These are phyloP conservation scores for Xylaria nigripes DNA, from an alignment of 495 filamentous ascomycete species.

Conservation along the genomic window DNA sequence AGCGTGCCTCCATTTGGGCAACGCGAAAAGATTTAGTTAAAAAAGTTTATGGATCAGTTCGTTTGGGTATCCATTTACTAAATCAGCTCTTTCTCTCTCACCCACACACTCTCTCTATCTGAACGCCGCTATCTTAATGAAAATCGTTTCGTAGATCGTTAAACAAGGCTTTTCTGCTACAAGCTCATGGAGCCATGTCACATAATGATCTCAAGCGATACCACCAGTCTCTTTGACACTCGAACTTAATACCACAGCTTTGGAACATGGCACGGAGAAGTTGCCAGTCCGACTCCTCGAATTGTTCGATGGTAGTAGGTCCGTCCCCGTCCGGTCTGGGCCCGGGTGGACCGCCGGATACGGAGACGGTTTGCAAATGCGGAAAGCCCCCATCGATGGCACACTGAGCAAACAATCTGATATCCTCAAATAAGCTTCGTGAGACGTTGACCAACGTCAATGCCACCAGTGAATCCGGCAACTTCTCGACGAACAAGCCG, in stretches of 20 bases:
- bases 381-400: slow-evolving; percentile 5
- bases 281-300: slow-evolving; percentile 8
- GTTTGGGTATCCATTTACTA: too few relatives aligned
- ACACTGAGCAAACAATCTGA: slow-evolving; percentile 6
- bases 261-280: slow-evolving; percentile 6
- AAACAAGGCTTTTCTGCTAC: too few relatives aligned
- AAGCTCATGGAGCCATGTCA: slow-evolving; percentile 5
- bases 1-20: slow-evolving; percentile 1
- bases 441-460: slow-evolving; percentile 11
- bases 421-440: slow-evolving; percentile 7
- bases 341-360: slow-evolving; percentile 8
- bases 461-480: slow-evolving; percentile 7
- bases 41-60: too few relatives aligned
- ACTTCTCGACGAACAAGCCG: slow-evolving; percentile 9
- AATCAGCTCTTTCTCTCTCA: too few relatives aligned
- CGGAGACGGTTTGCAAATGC: slow-evolving; percentile 5
- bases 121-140: too few relatives aligned
- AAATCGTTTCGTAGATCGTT: too few relatives aligned
- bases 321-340: not conserved
- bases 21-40: slow-evolving; percentile 2
- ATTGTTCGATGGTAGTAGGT: not conserved
- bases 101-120: too few relatives aligned
- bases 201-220: slow-evolving; percentile 7
- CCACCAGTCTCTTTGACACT: slow-evolving; percentile 11
- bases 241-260: slow-evolving; percentile 1